Evolutionary conservation across 179 eudicot genomes (phyloP), one percentile per base, ranked within the genome.

Genomic region (Heliamphora pulchella): DNA sequence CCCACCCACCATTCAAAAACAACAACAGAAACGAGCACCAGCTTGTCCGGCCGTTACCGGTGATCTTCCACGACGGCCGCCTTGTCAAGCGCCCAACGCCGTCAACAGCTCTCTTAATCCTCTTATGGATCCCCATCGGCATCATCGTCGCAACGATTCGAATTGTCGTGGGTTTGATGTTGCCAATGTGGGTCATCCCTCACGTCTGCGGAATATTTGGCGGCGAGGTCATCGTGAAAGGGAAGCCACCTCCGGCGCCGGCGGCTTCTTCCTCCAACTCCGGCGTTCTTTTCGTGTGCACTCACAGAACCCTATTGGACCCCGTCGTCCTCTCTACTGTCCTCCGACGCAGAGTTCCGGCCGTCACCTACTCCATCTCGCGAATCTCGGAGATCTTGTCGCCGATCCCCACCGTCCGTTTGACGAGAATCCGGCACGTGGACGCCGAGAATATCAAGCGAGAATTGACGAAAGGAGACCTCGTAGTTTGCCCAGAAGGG

Each of bases 31-130:
- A 82, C 74, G 46, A 84, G 8, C 78, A 55, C 18, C 82, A 65
- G 61, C 80, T 76, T n/a, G 66, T 81, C 82, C 89, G 87, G 48
- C 98, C 98, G 11, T 74, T 87, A 9, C 99, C 98, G 22, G 99
- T 94, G 80, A 96, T 94, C 82, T 96, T 96, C 86, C 99, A 96
- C 79, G 99, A 94, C 78, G 99, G 99, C 7, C 93, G 99, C 55
- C 91, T 96, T 1, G 97, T 87, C 5, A 89, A 85, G 81, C 91
- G 97, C 2, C 98, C 98, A 0, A 92, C 93, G 0, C 96, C 99
- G 0, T 75, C 81, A 18, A 87, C 85, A 0, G 90, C 98, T 13
- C 91, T 94, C 57, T 81, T 92, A 4, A 89, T 94, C 87, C 84
- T 94, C 82, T 31, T 91, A 14, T 94, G 99, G 99, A 84, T 90